A percentile compares a stretch with the other conserved stretches of the same genome.
These are phyloP conservation scores for Glycine soja DNA, from an alignment of 306 rosid species.

Conservation along the genomic window DNA sequence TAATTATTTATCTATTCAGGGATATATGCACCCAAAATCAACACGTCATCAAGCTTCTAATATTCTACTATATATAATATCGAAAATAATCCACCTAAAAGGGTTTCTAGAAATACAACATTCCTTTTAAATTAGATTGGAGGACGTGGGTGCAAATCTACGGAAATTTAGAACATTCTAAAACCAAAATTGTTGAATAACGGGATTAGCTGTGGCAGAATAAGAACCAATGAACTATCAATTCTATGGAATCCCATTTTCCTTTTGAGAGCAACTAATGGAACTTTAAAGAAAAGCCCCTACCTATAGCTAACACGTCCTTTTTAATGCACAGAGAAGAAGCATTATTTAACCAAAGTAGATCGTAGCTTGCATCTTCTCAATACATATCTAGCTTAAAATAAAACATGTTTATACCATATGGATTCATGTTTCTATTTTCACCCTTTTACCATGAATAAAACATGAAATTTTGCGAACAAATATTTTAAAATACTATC, in stretches of 20 bases:
- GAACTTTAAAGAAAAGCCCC: slow-evolving; percentile 43
- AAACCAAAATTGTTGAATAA: not conserved
- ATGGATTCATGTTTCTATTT: not conserved
- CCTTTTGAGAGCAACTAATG: slow-evolving; percentile 30
- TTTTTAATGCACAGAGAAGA: slow-evolving; percentile 22
- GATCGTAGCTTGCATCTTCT: slow-evolving; percentile 43
- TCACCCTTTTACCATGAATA: no score
- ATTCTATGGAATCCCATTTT: slow-evolving; percentile 44
- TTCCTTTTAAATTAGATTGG: slow-evolving; percentile 36
- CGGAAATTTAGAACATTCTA: slow-evolving; percentile 32
- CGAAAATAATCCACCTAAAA: not conserved
- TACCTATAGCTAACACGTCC: slow-evolving; percentile 24
- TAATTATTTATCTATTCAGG: not conserved
- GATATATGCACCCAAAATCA: not conserved
- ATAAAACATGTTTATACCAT: not conserved
- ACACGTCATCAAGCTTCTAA: not conserved
- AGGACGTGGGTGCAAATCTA: slow-evolving; percentile 25
- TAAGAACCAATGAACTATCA: slow-evolving; percentile 44
- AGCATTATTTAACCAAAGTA: slow-evolving; percentile 28
- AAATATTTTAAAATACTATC: not conserved
- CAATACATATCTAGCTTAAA: slow-evolving; percentile 21
- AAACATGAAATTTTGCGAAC: not conserved
- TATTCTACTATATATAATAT: not conserved
- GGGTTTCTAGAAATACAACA: slow-evolving; percentile 22
- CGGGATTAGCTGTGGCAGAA: slow-evolving; percentile 37